Conservation (phyloP, 768 basidiomycete genomes). For the Psilocybe tampanensis region DNA sequence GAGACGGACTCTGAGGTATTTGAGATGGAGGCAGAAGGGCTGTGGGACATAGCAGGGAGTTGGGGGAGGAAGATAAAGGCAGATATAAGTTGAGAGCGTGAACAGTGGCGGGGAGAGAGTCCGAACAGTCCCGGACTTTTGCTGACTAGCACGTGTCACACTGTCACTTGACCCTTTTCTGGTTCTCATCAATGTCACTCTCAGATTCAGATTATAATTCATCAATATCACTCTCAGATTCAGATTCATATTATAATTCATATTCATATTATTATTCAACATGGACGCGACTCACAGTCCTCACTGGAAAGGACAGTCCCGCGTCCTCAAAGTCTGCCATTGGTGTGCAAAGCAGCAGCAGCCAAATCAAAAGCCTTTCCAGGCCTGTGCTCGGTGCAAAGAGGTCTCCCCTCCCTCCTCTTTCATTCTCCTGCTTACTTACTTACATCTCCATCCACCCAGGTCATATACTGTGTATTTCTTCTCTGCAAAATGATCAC, state of each 20-base stretch:
- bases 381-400: constrained; percentile 28
- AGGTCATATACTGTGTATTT: constrained; percentile 27
- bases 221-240: no score
- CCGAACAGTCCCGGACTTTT: constrained; percentile 28
- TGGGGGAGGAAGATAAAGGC: constrained; percentile 21
- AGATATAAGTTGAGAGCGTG: constrained; percentile 24
- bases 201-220: background rate
- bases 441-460: background rate
- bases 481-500: constrained; percentile 4
- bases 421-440: background rate
- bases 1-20: constrained; percentile 55
- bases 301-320: constrained; percentile 29
- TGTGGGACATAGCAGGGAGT: constrained; percentile 58
- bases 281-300: constrained; percentile 9
- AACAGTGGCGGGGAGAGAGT: constrained; percentile 26
- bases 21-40: constrained; percentile 58
- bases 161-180: constrained; percentile 31
- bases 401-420: no score
- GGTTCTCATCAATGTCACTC: constrained; percentile 17
- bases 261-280: background rate
- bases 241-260: background rate
- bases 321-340: constrained; percentile 28
- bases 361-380: constrained; percentile 23
- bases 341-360: constrained; percentile 31
- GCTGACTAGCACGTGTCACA: constrained; percentile 28